Conservation (phyloP, 306 rosid genomes). For the Astragalus membranaceus region DNA sequence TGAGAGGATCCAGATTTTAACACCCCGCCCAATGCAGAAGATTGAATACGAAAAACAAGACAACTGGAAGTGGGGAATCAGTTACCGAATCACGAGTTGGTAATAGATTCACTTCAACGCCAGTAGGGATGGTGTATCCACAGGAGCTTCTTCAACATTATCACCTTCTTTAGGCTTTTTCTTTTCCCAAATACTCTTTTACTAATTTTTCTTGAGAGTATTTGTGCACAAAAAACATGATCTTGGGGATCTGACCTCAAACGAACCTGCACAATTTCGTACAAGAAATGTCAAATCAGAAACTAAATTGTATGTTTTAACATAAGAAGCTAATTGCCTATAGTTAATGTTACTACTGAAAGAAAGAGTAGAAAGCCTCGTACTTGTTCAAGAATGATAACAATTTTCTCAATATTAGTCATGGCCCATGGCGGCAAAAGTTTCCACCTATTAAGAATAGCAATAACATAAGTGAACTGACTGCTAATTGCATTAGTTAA, state of each 20-base stretch:
- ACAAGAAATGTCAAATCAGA: neutral
- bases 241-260: constrained; percentile 68
- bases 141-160: constrained; percentile 58
- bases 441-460: too few species aligned
- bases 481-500: too few species aligned
- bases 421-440: too few species aligned
- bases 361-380: too few species aligned
- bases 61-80: constrained; percentile 16
- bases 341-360: neutral
- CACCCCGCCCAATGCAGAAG: neutral
- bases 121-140: constrained; percentile 62
- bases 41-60: neutral
- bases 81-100: constrained; percentile 71
- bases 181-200: constrained; percentile 79
- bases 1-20: neutral
- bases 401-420: too few species aligned
- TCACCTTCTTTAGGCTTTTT: constrained; percentile 83
- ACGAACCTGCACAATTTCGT: constrained; percentile 44
- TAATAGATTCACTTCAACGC: constrained; percentile 71
- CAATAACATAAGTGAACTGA: too few species aligned
- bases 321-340: neutral
- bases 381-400: too few species aligned
- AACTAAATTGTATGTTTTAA: neutral
- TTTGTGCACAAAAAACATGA: constrained; percentile 70
- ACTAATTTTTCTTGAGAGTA: constrained; percentile 67